Conservation (phyloP, 169 alveolate species). For the Besnoitia besnoiti region DNA sequence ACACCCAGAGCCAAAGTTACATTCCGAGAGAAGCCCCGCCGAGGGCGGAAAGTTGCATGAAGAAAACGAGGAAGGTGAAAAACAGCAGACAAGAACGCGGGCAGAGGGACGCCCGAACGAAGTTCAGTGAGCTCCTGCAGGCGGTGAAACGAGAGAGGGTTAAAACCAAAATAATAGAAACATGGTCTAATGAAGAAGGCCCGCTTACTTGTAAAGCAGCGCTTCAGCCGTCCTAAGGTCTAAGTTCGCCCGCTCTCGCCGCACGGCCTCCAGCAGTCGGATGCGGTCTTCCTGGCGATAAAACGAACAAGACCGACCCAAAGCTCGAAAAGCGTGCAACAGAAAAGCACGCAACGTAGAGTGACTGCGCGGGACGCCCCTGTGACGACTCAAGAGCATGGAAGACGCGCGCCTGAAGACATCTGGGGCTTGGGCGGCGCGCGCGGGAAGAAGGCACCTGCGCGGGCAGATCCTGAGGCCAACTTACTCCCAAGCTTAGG, state of each 20-base stretch:
- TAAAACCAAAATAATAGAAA: too few relatives aligned
- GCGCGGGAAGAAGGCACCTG: too few relatives aligned
- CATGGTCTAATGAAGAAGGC: too few relatives aligned
- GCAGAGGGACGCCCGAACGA: too few relatives aligned
- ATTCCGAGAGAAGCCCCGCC: too few relatives aligned
- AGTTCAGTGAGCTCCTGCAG: too few relatives aligned
- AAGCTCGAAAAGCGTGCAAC: neutral
- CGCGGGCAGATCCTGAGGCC: too few relatives aligned
- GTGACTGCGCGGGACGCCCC: neutral
- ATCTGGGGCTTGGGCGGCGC: neutral
- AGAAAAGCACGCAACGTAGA: neutral
- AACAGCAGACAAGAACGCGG: too few relatives aligned
- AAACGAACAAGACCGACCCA: neutral
- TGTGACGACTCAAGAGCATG: neutral
- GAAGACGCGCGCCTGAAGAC: neutral
- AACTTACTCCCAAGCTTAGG: constrained; percentile 16
- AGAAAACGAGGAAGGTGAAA: too few relatives aligned
- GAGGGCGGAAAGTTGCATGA: too few relatives aligned
- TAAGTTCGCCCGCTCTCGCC: constrained; percentile 8
- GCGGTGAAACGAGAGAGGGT: too few relatives aligned
- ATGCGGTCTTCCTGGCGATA: constrained; percentile 21
- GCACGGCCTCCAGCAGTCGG: constrained; percentile 22
- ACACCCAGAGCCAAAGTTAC: too few relatives aligned
- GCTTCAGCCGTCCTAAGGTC: neutral
- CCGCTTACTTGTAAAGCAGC: constrained; percentile 17